Conservation (phyloP, 495 filamentous ascomycete genomes). For the Trichoderma orchidacearum region DNA sequence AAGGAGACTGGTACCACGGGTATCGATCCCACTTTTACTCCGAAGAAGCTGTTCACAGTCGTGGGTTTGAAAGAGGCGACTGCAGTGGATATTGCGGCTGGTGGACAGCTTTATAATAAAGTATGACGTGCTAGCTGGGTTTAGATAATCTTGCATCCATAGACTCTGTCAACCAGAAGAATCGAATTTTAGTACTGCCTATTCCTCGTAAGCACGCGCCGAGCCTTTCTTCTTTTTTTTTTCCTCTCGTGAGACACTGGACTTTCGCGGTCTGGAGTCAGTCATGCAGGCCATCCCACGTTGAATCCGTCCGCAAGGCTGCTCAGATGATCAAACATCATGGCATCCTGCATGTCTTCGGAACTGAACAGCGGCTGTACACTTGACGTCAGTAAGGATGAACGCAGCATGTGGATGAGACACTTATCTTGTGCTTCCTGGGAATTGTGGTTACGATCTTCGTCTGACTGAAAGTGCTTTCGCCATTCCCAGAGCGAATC, state of each 20-base stretch:
- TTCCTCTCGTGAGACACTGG: background rate
- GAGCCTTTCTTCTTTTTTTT: too few species aligned
- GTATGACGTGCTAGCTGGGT: background rate
- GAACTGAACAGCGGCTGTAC: background rate
- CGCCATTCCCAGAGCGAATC: background rate
- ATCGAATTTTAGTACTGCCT: too few species aligned
- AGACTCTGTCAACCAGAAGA: background rate
- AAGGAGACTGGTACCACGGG: conserved; percentile 30
- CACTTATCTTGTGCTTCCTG: background rate
- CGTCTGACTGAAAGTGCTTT: background rate
- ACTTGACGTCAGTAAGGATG: background rate
- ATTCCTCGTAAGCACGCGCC: too few species aligned
- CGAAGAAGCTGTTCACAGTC: conserved; percentile 9
- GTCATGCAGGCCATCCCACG: background rate
- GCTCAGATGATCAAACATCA: background rate
- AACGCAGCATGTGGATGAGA: background rate
- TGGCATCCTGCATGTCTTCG: background rate
- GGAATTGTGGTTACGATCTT: background rate
- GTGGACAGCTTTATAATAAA: background rate
- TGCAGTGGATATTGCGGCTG: conserved; percentile 9
- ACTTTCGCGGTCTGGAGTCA: background rate
- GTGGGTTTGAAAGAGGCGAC: conserved; percentile 8
- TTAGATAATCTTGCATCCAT: background rate
- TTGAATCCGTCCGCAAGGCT: background rate
- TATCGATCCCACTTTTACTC: conserved; percentile 20